Base-by-base conservation (phyloP, 2,329 filamentous ascomycete genomes). In the Coniochaeta ligniaria region DNA sequence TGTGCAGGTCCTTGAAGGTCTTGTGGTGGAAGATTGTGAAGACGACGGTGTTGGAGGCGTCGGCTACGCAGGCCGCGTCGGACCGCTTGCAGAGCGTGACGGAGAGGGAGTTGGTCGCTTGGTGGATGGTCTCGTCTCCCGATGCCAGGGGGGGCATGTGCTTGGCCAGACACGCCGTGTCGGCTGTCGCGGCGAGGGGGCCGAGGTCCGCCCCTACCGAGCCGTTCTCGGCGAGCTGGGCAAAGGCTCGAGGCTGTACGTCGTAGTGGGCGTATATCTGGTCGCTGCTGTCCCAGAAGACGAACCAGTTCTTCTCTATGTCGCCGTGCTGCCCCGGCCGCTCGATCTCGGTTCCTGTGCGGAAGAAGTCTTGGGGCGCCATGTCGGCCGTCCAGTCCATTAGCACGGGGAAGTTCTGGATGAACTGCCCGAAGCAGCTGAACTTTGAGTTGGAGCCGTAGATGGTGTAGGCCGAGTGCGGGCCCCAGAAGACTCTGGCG, bases 261-360 rank as follows among this genome's bases (percentile, higher is more conserved):
- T 85, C 82, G 67, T 84, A 78, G 66, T 86, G 83, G 1, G 76
- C 73, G 66, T 83, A 83, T 57, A 77, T 70, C 22, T 74, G 67
- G 6, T 75, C 77, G 0, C 72, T 61, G 0, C 62, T 61, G 63
- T 85, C 83, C 83, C 83, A 87, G 71, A 86, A 87, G 2, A 83
- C 62, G 64, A 86, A 87, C 75, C 78, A 87, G 66, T 87, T 87
- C 77, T 86, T 86, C 71, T 87, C 83, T 28, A 86, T 65, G 0
- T 65, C 38, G 2, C 68, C 66, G 65, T 73, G 80, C 0, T 80
- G 77, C 1, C 0, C 35, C 5, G 82, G 83, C 0, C 83, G 73
- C 41, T 80, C 78, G 2, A 87, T 68, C 63, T 86, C 84, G 1
- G 76, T 82, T 0, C 75, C 76, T 0, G 66, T 55, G 14, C 67